Evolutionary conservation across 2,329 filamentous ascomycete species (phyloP).

Genomic region (Claviceps sp.): DNA sequence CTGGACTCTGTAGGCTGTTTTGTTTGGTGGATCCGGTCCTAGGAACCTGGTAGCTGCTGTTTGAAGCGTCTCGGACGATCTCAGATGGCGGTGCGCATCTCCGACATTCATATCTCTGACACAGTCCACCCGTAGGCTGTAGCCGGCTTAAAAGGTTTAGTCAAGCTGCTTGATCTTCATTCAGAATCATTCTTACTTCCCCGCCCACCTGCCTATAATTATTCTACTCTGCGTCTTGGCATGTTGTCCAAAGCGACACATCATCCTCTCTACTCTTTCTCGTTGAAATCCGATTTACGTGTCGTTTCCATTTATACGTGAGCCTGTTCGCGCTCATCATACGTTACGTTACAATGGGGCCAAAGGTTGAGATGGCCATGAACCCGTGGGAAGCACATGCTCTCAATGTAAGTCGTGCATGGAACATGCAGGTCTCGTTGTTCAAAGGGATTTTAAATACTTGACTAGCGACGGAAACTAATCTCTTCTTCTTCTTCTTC

Average conservation of each 20-base stretch:
- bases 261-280: not conserved
- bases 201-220: not conserved
- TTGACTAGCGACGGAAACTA: not conserved
- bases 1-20: too few relatives aligned
- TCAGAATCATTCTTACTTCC: not conserved
- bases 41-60: too few relatives aligned
- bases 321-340: not conserved
- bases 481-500: not conserved
- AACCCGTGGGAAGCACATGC: constrained; percentile 23
- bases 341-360: not conserved
- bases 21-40: constrained; percentile 1
- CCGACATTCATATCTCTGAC: not conserved
- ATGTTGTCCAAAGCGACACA: not conserved
- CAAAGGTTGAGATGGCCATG: constrained; percentile 9
- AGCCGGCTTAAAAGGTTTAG: not conserved
- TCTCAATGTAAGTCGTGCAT: constrained; percentile 16
- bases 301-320: not conserved
- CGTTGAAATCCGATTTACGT: not conserved
- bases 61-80: not conserved
- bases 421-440: not conserved
- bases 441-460: not conserved
- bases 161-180: not conserved
- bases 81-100: not conserved
- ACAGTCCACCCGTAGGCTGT: not conserved
- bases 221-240: not conserved